These are phyloP conservation scores for Mortierella claussenii DNA, from an alignment of 192 early-diverging fungal genomes.

Conservation along the genomic window DNA sequence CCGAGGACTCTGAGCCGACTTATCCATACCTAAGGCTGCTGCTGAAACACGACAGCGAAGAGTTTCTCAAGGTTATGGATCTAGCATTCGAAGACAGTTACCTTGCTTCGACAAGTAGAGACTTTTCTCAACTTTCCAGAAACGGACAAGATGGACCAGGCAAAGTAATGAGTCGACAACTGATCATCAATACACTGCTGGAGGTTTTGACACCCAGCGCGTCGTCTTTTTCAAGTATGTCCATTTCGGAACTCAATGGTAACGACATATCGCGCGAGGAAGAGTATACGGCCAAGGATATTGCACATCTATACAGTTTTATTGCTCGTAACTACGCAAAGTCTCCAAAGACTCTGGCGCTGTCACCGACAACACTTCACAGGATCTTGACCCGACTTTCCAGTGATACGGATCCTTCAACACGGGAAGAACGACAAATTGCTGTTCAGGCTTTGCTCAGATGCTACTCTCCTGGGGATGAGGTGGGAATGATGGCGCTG, in stretches of 20 bases:
- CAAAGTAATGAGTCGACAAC: constrained; percentile 65
- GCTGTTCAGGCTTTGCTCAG: constrained; percentile 65
- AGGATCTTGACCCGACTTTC: constrained; percentile 61
- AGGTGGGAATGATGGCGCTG: constrained; percentile 57
- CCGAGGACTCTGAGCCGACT: constrained; percentile 64
- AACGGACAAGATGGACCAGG: constrained; percentile 66
- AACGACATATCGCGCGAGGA: not conserved
- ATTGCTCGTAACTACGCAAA: constrained; percentile 64
- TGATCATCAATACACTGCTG: constrained; percentile 68
- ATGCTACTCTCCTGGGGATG: constrained; percentile 64
- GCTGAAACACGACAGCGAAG: constrained; percentile 61
- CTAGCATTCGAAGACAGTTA: constrained; percentile 70
- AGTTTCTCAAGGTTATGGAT: constrained; percentile 63
- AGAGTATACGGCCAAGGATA: constrained; percentile 48
- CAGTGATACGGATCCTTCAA: constrained; percentile 55
- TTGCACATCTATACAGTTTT: constrained; percentile 65
- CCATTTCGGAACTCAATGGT: constrained; percentile 22
- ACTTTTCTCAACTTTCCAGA: constrained; percentile 35
- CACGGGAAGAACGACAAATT: constrained; percentile 61
- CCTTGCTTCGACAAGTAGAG: constrained; percentile 42
- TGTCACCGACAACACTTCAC: constrained; percentile 64
- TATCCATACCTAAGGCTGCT: constrained; percentile 68
- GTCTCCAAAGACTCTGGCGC: constrained; percentile 63
- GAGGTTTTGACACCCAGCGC: constrained; percentile 62
- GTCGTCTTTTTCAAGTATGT: constrained; percentile 38